These are phyloP conservation scores for Symbiodinium natans DNA, from an alignment of 73 alveolate genomes.

Conservation along the genomic window DNA sequence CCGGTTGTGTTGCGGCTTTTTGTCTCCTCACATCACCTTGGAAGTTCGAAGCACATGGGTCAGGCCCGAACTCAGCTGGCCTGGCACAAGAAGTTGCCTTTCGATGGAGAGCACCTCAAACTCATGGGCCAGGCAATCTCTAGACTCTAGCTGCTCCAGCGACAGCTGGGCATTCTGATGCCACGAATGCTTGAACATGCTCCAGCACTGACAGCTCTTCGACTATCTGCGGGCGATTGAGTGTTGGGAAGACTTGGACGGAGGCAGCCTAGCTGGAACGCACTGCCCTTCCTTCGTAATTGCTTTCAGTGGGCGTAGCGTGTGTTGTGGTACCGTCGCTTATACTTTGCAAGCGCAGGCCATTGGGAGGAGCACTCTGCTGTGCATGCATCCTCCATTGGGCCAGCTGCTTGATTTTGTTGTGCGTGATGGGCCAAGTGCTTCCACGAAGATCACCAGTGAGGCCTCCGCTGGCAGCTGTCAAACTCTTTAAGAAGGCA, in stretches of 20 bases:
- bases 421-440: neutral
- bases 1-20: neutral
- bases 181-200: neutral
- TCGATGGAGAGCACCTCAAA: slow-evolving; percentile 80
- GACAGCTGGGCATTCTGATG: neutral
- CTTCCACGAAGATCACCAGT: neutral
- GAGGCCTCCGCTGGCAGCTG: slow-evolving; percentile 92
- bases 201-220: slow-evolving; percentile 31
- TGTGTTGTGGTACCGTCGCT: neutral
- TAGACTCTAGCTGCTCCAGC: neutral
- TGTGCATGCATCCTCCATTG: slow-evolving; percentile 80
- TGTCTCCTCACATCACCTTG: neutral
- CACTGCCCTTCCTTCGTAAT: neutral
- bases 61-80: slow-evolving; percentile 93
- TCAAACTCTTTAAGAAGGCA: slow-evolving; percentile 73
- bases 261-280: neutral
- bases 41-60: no score
- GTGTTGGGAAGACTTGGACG: slow-evolving; percentile 80
- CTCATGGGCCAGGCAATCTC: slow-evolving; percentile 51
- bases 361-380: slow-evolving; percentile 94
- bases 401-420: neutral
- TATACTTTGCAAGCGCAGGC: neutral
- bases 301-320: neutral
- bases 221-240: slow-evolving; percentile 77
- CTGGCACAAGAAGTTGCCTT: slow-evolving; percentile 82